phyloP scores from a whole-genome alignment of 2,329 filamentous ascomycete species.

The Cercospora berteroae region DNA sequence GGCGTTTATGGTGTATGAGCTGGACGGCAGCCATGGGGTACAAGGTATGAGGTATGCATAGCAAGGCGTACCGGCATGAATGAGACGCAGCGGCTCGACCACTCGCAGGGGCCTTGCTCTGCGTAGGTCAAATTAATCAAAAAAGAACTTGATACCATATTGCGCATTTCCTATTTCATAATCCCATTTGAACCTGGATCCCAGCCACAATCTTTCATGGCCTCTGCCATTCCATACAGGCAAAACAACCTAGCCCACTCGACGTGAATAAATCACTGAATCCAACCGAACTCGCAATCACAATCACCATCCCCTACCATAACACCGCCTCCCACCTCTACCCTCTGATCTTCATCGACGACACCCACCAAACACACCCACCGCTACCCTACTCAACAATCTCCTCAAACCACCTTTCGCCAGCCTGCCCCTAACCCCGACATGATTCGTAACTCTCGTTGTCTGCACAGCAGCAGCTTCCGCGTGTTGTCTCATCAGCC shows the following conservation, averaged over 20 bases:
- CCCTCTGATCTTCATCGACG: too few species aligned
- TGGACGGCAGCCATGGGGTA: constrained; percentile 7
- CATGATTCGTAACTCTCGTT: neutral
- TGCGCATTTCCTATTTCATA: neutral
- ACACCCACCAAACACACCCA: neutral
- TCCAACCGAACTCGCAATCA: too few species aligned
- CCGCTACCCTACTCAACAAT: neutral
- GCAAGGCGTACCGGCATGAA: constrained; percentile 18
- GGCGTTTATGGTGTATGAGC: constrained; percentile 19
- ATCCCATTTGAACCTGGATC: too few species aligned
- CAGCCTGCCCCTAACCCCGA: neutral
- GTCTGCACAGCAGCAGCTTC: neutral
- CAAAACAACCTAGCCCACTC: too few species aligned
- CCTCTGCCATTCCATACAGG: too few species aligned
- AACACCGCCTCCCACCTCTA: too few species aligned
- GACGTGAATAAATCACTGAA: too few species aligned
- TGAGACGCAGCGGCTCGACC: constrained; percentile 6
- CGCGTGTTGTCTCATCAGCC: neutral
- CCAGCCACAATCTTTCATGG: too few species aligned
- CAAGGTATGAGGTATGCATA: constrained; percentile 15
- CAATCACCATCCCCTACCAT: too few species aligned
- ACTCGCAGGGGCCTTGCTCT: neutral
- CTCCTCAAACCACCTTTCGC: neutral
- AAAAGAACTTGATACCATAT: neutral
- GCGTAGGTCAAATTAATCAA: neutral